These are phyloP conservation scores for Blastobotrys ciferrii DNA, from an alignment of 1,139 yeast species.

Conservation along the genomic window DNA sequence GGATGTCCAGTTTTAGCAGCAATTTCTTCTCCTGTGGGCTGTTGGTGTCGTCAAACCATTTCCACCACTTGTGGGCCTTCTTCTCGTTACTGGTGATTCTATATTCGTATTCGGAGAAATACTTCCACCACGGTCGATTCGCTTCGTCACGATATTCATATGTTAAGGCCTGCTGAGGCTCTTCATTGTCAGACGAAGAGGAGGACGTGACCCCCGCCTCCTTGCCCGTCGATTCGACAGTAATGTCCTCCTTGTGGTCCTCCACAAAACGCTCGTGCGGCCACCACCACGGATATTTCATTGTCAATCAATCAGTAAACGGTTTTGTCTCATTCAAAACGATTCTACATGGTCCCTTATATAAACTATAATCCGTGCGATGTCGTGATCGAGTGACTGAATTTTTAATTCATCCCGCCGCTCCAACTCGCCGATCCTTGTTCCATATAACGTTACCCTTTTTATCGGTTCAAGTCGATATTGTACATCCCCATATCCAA, in stretches of 20 bases:
- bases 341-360: too few relatives aligned
- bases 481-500: too few relatives aligned
- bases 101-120: constrained; percentile 61
- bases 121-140: constrained; percentile 61
- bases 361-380: not conserved
- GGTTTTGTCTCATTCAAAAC: not conserved
- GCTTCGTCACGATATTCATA: constrained; percentile 43
- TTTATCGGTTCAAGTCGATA: too few relatives aligned
- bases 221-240: not conserved
- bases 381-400: constrained; percentile 4
- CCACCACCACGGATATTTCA: constrained; percentile 12
- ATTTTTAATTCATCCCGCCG: not conserved
- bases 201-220: not conserved
- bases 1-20: constrained; percentile 56
- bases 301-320: not conserved
- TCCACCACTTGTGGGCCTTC: constrained; percentile 52
- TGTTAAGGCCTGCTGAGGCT: not conserved
- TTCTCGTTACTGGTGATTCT: constrained; percentile 38
- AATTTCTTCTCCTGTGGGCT: constrained; percentile 41
- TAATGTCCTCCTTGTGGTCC: constrained; percentile 9
- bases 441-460: too few relatives aligned
- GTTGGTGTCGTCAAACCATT: constrained; percentile 60
- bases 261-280: constrained; percentile 17
- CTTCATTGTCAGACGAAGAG: not conserved
- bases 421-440: too few relatives aligned